Percentiles rank a stretch among this genome's conserved stretches.
These are phyloP conservation scores for Ilyonectria mors-panacis DNA, from an alignment of 2,329 filamentous ascomycete genomes.

Conservation along the genomic window DNA sequence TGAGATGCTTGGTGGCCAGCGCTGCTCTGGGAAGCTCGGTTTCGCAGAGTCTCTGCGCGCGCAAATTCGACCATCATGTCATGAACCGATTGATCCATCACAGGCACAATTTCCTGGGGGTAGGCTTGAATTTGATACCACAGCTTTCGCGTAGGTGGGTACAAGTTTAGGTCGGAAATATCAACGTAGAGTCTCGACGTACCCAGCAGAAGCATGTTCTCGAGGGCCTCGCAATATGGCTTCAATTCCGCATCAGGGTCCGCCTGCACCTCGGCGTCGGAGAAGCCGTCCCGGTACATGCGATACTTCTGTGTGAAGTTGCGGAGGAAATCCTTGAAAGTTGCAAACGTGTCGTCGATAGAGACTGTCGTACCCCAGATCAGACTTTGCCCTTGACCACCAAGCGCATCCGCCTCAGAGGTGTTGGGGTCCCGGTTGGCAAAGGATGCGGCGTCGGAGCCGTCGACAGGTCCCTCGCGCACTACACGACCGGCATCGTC, in stretches of 20 bases:
- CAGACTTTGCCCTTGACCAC: constrained; percentile 83
- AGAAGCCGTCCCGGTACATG: constrained; percentile 88
- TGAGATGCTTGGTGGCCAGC: constrained; percentile 63
- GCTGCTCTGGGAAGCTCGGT: constrained; percentile 74
- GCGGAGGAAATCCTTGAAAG: constrained; percentile 92
- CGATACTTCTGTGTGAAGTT: constrained; percentile 96
- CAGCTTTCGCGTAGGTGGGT: constrained; percentile 91
- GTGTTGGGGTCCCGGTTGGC: constrained; percentile 82
- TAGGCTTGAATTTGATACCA: constrained; percentile 97
- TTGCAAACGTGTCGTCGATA: constrained; percentile 87
- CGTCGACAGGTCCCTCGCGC: constrained; percentile 64
- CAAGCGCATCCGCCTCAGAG: constrained; percentile 90
- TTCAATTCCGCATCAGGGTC: constrained; percentile 82
- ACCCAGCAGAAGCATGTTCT: constrained; percentile 91
- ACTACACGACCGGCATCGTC: constrained; percentile 73
- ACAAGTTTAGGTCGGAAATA: constrained; percentile 89
- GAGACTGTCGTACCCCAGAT: constrained; percentile 99
- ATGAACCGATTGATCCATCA: constrained; percentile 96
- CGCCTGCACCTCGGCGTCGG: constrained; percentile 79
- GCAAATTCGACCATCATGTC: constrained; percentile 94
- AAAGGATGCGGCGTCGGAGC: constrained; percentile 74
- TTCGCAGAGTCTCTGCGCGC: constrained; percentile 81
- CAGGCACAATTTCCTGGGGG: constrained; percentile 93
- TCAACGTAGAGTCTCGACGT: constrained; percentile 90
- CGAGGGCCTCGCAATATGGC: constrained; percentile 87